Evolutionary conservation across 1,284 basidiomycete species (phyloP).

Genomic region (Marasmius sp.): DNA sequence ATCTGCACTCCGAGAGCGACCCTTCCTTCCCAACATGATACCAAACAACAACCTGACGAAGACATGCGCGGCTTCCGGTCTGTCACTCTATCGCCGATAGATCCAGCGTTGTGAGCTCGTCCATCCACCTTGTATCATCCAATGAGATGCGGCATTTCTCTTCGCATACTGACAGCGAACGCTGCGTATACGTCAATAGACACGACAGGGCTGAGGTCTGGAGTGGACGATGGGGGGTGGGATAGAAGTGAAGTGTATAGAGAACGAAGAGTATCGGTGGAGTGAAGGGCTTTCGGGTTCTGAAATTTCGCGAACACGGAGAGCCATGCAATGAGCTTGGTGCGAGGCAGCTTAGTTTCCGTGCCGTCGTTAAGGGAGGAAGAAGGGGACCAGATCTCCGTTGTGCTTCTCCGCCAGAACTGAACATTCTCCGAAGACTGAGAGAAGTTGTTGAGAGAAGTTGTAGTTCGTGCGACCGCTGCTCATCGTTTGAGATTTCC

Average conservation of each 20-base stretch:
- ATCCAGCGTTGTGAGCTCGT: slow-evolving; percentile 79
- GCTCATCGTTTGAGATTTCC: slow-evolving; percentile 63
- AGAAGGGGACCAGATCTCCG: slow-evolving; percentile 77
- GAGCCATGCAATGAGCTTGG: slow-evolving; percentile 77
- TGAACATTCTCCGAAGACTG: slow-evolving; percentile 63
- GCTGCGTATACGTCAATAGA: slow-evolving; percentile 82
- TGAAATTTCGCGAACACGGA: slow-evolving; percentile 86
- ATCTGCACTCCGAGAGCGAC: slow-evolving; percentile 72
- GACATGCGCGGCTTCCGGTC: slow-evolving; percentile 73
- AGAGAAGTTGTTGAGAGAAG: slow-evolving; percentile 79
- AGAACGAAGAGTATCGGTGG: slow-evolving; percentile 64
- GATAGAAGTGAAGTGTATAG: slow-evolving; percentile 81
- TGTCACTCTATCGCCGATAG: slow-evolving; percentile 65
- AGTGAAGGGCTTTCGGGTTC: slow-evolving; percentile 87
- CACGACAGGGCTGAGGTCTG: slow-evolving; percentile 83
- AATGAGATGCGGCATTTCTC: slow-evolving; percentile 73
- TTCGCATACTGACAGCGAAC: slow-evolving; percentile 65
- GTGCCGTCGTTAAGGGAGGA: slow-evolving; percentile 57
- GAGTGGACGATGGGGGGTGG: slow-evolving; percentile 79
- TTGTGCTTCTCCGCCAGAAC: slow-evolving; percentile 83
- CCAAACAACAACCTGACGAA: slow-evolving; percentile 86
- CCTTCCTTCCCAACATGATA: slow-evolving; percentile 82
- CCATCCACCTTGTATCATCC: slow-evolving; percentile 87
- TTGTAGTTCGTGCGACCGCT: slow-evolving; percentile 76
- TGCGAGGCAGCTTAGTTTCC: slow-evolving; percentile 46